Evolutionary conservation across 1,139 yeast species (phyloP), one percentile per base, ranked within the genome.

Genomic region (Pichia sp.): DNA sequence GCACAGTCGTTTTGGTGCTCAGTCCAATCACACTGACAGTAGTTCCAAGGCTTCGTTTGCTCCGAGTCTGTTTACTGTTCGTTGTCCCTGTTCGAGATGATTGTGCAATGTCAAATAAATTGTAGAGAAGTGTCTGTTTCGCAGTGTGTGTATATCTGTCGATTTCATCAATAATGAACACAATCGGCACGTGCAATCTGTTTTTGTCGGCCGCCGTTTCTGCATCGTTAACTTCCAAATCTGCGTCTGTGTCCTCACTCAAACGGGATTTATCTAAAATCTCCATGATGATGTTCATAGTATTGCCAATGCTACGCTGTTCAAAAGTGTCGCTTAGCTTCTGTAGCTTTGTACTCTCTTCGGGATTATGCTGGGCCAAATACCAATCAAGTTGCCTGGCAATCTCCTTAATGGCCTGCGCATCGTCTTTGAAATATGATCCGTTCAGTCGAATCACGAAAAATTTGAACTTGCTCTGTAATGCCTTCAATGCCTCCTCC

Each of bases 91-190:
- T 34, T 5, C 75, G 68, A 31, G 33, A 31, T 49, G 77, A 84
- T 51, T 88, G 92, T 2, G 87, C 78, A 55, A 88, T 70, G 56
- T 94, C 98, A 58, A 94, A 83, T 40, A 94, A 65, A 55, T 88
- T 92, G 62, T 92, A 94, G 7, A 94, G 65, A 40, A 92, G 67
- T 0, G 95, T 84, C 61, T 92, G 98, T 48, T 86, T 79, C 39
- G 76, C 72, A 41, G 77, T 81, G 7, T 75, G 71, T 0, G 92
- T 81, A 64, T 84, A 92, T 42, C 74, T 69, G 50, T 92, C 97
- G 48, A 92, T 75, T 55, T 88, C 95, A 51, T 92, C 97, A 49
- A 92, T 76, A 4, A 87, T 65, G 54, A 92, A 83, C 0, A 94
- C 66, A 5, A 92, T 74, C 0, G 95, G 77, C 34, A 81, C 69